Base-by-base conservation (phyloP, 73 alveolate species). In the Breviolum minutum region DNA sequence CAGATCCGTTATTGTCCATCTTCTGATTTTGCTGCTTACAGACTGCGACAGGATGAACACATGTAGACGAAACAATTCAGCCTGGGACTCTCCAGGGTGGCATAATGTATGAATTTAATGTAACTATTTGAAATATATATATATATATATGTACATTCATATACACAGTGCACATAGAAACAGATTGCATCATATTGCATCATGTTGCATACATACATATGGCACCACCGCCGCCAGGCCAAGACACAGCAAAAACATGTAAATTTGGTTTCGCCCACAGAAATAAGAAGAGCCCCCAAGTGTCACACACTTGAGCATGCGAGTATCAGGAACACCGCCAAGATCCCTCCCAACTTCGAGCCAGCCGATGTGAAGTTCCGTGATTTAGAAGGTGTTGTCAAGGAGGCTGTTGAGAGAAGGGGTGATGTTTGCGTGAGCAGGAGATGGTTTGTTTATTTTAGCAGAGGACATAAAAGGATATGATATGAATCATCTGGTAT, bases 301-400 rank as follows among this genome's bases (percentile, higher is more conserved):
- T 8, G 64, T 30, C 62, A n/a, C 54, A 48, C 91, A 60, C 92
- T 14, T 8, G 26, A 8, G 70, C 63, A 81, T 5, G 71, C 74
- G 48, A 20, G 79, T 61, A 61, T 63, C 62, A 92, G 98, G 98
- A 92, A 92, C 69, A 92, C 98, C 70, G 98, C 98, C 90, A 92
- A 92, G 98, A 73, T 92, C 68, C 98, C 98, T 8, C 89, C 90
- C 61, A 92, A 92, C 98, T 92, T 92, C 73, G 81, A 92, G 90
- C 90, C 90, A 13, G 90, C 90, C 10, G 98, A 92, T 64, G 40
- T 92, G 90, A 92, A 92, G 69, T 60, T 74, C 83, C 98, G 98
- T 8, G 98, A 92, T 66, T 74, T 22, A 13, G 98, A 74, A 40
- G 98, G 98, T 27, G 32, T 92, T 30, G 76, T 61, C n/a, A 54